phyloP scores from a whole-genome alignment of 176 grass and related monocot species.

The Eragrostis curvula region DNA sequence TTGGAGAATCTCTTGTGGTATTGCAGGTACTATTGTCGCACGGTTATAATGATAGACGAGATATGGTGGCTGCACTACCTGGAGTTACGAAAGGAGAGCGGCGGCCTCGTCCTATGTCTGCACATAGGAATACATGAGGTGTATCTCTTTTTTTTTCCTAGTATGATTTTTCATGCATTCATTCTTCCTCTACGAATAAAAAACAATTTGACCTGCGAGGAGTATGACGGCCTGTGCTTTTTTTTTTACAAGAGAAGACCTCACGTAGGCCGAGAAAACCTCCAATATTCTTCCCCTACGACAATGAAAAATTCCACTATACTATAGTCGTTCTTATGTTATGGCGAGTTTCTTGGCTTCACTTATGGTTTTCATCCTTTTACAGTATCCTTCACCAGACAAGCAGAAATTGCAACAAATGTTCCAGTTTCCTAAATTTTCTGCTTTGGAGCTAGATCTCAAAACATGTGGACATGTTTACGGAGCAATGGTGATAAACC shows the following conservation, averaged over 20 bases:
- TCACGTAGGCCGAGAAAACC: too few relatives aligned
- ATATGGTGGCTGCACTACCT: not conserved
- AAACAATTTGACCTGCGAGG: too few relatives aligned
- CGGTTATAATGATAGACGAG: not conserved
- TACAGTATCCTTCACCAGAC: not conserved
- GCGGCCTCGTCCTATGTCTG: not conserved
- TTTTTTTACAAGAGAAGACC: too few relatives aligned
- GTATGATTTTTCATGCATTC: too few relatives aligned
- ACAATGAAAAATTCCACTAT: too few relatives aligned
- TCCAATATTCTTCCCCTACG: too few relatives aligned
- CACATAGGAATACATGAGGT: not conserved
- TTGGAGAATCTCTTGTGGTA: not conserved
- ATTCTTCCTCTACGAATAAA: too few relatives aligned
- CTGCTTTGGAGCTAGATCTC: not conserved
- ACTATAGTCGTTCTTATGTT: too few relatives aligned
- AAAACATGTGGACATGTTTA: not conserved
- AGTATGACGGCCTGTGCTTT: too few relatives aligned
- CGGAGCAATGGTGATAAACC: not conserved
- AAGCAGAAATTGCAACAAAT: not conserved
- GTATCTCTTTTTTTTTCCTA: too few relatives aligned
- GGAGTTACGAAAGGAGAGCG: not conserved
- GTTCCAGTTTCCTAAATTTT: not conserved
- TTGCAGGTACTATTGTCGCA: not conserved
- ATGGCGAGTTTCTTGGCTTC: too few relatives aligned
- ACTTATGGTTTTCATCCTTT: too few relatives aligned